A percentile compares a stretch with the other conserved stretches of the same genome.
Conservation (phyloP, 1,284 basidiomycete species). For the Agaricales sp. region DNA sequence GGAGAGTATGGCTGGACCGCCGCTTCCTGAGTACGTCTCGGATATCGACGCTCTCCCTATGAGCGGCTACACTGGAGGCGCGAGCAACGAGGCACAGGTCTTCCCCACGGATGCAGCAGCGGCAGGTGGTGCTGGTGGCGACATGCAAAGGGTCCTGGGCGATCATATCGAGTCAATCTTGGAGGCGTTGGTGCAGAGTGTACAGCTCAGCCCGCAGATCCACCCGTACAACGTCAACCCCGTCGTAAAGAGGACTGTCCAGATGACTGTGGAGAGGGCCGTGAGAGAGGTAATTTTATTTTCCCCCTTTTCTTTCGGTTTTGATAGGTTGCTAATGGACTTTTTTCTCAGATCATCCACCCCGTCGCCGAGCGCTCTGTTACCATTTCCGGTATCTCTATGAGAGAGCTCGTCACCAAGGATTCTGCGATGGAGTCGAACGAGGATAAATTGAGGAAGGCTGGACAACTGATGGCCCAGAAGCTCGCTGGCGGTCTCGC, state of each 20-base stretch:
- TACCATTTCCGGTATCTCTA: conserved; percentile 97
- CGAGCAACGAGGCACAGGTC: conserved; percentile 37
- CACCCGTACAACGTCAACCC: conserved; percentile 69
- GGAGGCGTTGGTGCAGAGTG: conserved; percentile 57
- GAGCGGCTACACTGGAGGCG: conserved; percentile 46
- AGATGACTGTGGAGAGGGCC: conserved; percentile 87
- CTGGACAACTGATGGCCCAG: conserved; percentile 95
- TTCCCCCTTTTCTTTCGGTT: background rate
- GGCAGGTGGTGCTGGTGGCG: conserved; percentile 17
- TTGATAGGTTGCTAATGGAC: conserved; percentile 3
- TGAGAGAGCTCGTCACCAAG: conserved; percentile 90
- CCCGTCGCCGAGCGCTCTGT: conserved; percentile 99
- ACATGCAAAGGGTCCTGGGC: conserved; percentile 52
- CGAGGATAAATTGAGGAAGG: conserved; percentile 84
- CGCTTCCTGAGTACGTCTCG: conserved; percentile 59
- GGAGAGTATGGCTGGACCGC: conserved; percentile 30
- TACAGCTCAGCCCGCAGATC: conserved; percentile 73
- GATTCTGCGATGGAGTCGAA: conserved; percentile 95
- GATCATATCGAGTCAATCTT: conserved; percentile 76
- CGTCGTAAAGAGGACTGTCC: conserved; percentile 85
- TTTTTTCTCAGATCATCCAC: conserved; percentile 66
- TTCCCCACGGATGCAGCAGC: background rate
- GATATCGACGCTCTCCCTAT: conserved; percentile 67
- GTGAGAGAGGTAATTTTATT: conserved; percentile 71
- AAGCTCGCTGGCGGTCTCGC: conserved; percentile 95